These are phyloP conservation scores for Suillus subluteus DNA, from an alignment of 768 basidiomycete genomes.

Conservation along the genomic window DNA sequence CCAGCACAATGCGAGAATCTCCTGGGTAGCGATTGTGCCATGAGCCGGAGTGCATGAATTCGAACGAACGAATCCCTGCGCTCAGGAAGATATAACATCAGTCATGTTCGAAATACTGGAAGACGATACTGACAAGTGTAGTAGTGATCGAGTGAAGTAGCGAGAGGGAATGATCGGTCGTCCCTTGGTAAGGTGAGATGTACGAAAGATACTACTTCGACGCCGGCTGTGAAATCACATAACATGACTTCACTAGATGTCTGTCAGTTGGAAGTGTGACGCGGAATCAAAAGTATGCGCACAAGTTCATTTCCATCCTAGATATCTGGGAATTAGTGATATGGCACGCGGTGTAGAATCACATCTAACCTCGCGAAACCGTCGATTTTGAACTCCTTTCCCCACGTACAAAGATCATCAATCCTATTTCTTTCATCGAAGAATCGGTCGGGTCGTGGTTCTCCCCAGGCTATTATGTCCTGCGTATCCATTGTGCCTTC, in stretches of 20 bases:
- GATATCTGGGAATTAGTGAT: too few relatives aligned
- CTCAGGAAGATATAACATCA: neutral
- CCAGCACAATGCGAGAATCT: conserved; percentile 28
- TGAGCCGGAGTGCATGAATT: conserved; percentile 21
- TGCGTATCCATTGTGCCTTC: conserved; percentile 39
- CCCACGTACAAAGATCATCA: conserved; percentile 37
- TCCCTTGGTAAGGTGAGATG: conserved; percentile 16
- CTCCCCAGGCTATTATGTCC: conserved; percentile 38
- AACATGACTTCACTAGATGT: conserved; percentile 40
- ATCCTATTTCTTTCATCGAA: conserved; percentile 31
- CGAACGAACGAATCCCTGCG: conserved; percentile 7
- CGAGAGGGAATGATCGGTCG: too few relatives aligned
- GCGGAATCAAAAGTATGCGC: conserved; percentile 8
- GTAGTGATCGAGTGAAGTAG: too few relatives aligned
- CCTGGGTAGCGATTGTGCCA: conserved; percentile 33
- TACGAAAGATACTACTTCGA: conserved; percentile 30
- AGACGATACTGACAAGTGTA: neutral
- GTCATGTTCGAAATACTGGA: too few relatives aligned
- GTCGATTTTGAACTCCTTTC: conserved; percentile 32
- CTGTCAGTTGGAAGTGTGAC: neutral
- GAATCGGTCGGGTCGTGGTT: conserved; percentile 20
- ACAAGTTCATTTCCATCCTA: conserved; percentile 39
- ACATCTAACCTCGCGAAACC: conserved; percentile 33
- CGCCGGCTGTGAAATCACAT: conserved; percentile 35
- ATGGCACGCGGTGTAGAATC: neutral